phyloP scores from a whole-genome alignment of 768 basidiomycete species.

The Sporobolomyces roseus region DNA sequence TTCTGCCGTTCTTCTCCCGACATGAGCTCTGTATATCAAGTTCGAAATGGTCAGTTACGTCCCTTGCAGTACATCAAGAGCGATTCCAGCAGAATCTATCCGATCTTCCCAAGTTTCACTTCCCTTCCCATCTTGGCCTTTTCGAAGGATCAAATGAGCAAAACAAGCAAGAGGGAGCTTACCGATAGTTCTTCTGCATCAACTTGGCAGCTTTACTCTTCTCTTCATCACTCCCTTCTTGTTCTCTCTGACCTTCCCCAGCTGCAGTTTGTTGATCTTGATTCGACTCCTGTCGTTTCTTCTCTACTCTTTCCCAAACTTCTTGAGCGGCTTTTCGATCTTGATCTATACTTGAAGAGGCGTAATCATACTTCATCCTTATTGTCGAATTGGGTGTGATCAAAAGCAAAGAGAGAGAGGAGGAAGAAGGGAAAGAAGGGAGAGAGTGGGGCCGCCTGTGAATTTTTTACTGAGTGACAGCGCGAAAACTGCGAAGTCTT shows the following conservation, averaged over 20 bases:
- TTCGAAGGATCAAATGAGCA: too few relatives aligned
- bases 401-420: neutral
- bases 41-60: too few relatives aligned
- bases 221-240: neutral
- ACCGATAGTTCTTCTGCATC: constrained; percentile 33
- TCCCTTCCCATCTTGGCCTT: too few relatives aligned
- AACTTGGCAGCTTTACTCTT: neutral
- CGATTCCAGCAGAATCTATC: too few relatives aligned
- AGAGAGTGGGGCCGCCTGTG: too few relatives aligned
- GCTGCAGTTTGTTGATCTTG: neutral
- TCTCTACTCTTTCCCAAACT: constrained; percentile 20
- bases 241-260: neutral
- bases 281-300: neutral
- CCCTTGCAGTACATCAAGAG: too few relatives aligned
- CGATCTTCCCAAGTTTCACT: too few relatives aligned
- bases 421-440: neutral
- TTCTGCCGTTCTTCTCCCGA: neutral
- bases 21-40: constrained; percentile 10
- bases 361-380: constrained; percentile 28
- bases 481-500: too few relatives aligned
- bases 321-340: constrained; percentile 14
- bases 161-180: neutral
- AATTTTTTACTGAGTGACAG: too few relatives aligned
- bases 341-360: neutral
- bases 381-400: neutral